Conservation (phyloP, 108 stramenopile genomes). For the Schizochytrium sp. region DNA sequence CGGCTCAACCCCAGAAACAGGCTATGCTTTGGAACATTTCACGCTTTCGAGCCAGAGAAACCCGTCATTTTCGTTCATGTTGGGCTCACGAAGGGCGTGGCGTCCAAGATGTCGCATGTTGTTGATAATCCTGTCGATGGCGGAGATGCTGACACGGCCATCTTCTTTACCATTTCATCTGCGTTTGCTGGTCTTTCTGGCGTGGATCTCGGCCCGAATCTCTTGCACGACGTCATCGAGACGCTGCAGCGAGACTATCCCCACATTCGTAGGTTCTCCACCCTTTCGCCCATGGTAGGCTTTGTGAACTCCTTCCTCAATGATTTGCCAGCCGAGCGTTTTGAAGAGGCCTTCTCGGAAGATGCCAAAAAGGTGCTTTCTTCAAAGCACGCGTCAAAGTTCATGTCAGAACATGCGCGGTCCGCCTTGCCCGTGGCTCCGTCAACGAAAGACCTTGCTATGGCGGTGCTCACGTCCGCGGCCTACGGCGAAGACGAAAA, state of each 20-base stretch:
- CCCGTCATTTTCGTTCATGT: not conserved
- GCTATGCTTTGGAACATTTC: not conserved
- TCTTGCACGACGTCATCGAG: not conserved
- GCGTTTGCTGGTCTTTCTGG: not conserved
- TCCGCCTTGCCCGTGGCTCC: too few relatives aligned
- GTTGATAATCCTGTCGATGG: not conserved
- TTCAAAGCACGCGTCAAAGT: not conserved
- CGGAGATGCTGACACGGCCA: not conserved
- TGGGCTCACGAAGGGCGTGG: not conserved
- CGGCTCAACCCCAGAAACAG: not conserved
- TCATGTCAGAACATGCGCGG: not conserved
- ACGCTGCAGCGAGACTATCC: not conserved
- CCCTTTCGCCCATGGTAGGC: not conserved
- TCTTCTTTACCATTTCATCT: not conserved
- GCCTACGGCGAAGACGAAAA: too few relatives aligned
- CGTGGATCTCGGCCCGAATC: not conserved
- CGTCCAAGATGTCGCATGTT: not conserved
- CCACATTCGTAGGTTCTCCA: not conserved
- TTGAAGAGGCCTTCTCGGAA: not conserved
- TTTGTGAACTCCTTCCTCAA: not conserved
- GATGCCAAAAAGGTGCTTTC: not conserved
- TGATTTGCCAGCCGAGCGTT: not conserved
- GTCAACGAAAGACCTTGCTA: too few relatives aligned
- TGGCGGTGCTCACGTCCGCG: too few relatives aligned
- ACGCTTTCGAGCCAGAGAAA: not conserved